Percentiles rank a stretch among this genome's conserved stretches.
Evolutionary conservation across 306 rosid species (phyloP).

Genomic region (Mimosa bimucronata): DNA sequence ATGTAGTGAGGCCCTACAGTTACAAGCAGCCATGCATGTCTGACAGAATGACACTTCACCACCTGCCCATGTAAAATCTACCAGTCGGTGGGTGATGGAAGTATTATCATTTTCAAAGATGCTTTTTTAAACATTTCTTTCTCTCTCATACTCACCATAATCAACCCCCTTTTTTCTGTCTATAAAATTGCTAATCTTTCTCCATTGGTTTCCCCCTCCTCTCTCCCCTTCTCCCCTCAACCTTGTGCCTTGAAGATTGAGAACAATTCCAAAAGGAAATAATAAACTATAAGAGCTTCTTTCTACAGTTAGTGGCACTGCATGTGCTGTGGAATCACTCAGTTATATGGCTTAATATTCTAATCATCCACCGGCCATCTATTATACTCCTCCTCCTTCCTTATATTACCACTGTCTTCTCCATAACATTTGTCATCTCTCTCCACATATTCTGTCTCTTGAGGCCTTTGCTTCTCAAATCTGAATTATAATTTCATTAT

Average conservation of each 20-base stretch:
- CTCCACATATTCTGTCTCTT: constrained; percentile 8
- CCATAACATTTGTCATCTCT: constrained; percentile 1
- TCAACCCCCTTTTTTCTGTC: constrained; percentile 25
- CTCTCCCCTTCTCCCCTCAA: constrained; percentile 24
- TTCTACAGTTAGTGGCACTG: constrained; percentile 60
- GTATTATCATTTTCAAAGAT: constrained; percentile 34
- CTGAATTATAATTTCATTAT: neutral
- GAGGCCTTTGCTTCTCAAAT: neutral
- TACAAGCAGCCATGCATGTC: constrained; percentile 46
- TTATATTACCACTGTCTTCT: constrained; percentile 44
- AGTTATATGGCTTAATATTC: constrained; percentile 44
- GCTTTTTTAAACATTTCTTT: neutral
- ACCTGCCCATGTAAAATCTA: constrained; percentile 42
- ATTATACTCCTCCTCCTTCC: constrained; percentile 37
- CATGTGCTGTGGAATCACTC: constrained; percentile 78
- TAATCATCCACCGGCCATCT: constrained; percentile 44
- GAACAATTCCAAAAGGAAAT: constrained; percentile 43
- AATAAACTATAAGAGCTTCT: constrained; percentile 46
- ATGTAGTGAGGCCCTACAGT: constrained; percentile 35
- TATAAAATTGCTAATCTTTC: constrained; percentile 66
- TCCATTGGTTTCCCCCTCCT: constrained; percentile 43
- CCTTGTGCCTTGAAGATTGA: constrained; percentile 46
- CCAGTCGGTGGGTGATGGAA: constrained; percentile 53
- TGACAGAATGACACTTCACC: constrained; percentile 67
- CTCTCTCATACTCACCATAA: constrained; percentile 14